These are phyloP conservation scores for Mucor circinelloides DNA, from an alignment of 371 early-diverging fungal species.

Conservation along the genomic window DNA sequence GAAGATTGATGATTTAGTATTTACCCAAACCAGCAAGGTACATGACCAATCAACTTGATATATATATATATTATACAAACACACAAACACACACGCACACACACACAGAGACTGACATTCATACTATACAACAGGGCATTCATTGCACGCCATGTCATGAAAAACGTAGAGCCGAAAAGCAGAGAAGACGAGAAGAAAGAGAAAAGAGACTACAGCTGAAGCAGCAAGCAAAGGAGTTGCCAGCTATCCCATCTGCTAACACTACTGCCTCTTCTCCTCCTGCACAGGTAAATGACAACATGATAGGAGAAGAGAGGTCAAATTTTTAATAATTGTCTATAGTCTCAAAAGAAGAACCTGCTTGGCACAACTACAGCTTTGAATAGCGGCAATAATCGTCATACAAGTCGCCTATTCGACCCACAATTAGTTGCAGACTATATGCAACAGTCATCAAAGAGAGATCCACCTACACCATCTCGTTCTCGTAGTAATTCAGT, in stretches of 20 bases:
- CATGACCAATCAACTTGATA: not conserved
- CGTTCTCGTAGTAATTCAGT: conserved; percentile 46
- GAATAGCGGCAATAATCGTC: not conserved
- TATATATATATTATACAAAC: no score
- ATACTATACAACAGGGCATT: conserved; percentile 18
- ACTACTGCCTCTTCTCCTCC: not conserved
- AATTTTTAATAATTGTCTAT: not conserved
- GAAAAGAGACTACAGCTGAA: conserved; percentile 25
- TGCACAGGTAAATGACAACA: conserved; percentile 11
- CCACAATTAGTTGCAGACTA: conserved; percentile 12
- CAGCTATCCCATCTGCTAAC: not conserved
- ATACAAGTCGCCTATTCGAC: conserved; percentile 17
- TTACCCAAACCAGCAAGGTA: conserved; percentile 80
- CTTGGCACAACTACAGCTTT: not conserved
- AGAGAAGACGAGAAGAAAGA: conserved; percentile 38
- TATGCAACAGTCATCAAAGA: conserved; percentile 2
- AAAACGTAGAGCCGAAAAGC: conserved; percentile 35
- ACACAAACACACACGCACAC: no score
- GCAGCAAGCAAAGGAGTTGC: conserved; percentile 10
- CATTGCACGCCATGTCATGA: conserved; percentile 53
- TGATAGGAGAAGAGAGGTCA: not conserved
- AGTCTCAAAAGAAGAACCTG: not conserved
- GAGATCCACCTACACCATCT: conserved; percentile 34
- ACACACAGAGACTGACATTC: not conserved
- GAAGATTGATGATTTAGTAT: conserved; percentile 76